Base-by-base conservation (phyloP, 345 rosid genomes). In the Aurinia saxatilis region DNA sequence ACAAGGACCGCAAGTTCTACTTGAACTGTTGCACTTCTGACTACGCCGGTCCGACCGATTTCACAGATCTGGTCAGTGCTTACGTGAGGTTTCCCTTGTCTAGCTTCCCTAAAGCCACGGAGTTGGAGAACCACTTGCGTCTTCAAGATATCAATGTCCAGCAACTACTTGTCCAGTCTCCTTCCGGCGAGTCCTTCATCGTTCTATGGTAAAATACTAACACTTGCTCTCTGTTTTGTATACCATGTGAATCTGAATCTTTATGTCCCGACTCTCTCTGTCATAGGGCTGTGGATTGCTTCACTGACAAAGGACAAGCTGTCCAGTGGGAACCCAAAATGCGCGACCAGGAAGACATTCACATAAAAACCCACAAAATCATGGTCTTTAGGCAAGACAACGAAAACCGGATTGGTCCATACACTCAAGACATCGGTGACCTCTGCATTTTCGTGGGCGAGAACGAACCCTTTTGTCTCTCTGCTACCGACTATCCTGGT, bases 21-120 rank as follows among this genome's bases (percentile, higher is more conserved):
- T 48, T 48, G 52, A 48, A 48, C 33, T 17, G 48, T 5, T 44
- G 48, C 5, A 44, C 17, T 23, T 23, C 48, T 42, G 48, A 42
- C 48, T 42, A 42, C 11, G 17, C 48, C 12, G 25, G 48, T 42
- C 48, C 48, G 1, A 42, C 48, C 12, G 48, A 42, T 42, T 42
- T 42, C 48, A 52, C n/a, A n/a, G n/a, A n/a, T n/a, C n/a, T n/a
- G n/a, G 47, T 56, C 38, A 13, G 47, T 56, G 60, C 47, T 6
- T 38, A 38, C 23, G 21, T 1, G 47, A 38, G 61, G 1, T 56
- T 56, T 6, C 9, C 11, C 10, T 56, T 56, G 14, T 23, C 36
- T 14, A 25, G 8, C 61, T 39, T 57, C 41, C 10, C 6, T n/a
- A n/a, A n/a, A n/a, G n/a, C n/a, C 25, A 15, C 50, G 30, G 39